Base-by-base conservation (phyloP, 768 basidiomycete species). In the Pholiota microspora region DNA sequence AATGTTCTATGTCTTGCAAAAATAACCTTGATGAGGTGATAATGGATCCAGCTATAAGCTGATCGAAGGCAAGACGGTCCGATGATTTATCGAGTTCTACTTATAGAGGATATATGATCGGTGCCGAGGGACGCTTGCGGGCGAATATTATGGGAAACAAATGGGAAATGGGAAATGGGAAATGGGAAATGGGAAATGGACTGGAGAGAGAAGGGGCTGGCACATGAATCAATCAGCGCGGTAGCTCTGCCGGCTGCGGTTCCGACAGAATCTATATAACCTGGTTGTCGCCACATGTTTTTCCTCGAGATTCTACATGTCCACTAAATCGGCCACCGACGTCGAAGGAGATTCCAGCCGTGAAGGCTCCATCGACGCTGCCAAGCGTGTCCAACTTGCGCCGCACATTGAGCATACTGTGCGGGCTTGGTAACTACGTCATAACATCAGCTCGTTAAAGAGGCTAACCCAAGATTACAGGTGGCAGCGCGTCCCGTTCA, bases 401-500 rank as follows among this genome's bases (percentile, higher is more conserved):
- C 18, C 34, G 23, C 23, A 36, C 28, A n/a, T 50, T 13, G 16
- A 38, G n/a, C 35, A 40, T n/a, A 50, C 49, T 16, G 34, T 27
- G 15, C 49, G 36, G 25, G 25, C 49, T 21, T 50, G 49, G 49
- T 50, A 7, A 24, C 23, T 28, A 50, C 49, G 49, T 50, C 54
- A 55, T 55, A 47, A 23, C 34, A 40, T n/a, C 16, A 15, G 34
- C 35, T 15, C n/a, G 10, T 18, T 21, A 40, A 4, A 42, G 10
- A n/a, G 13, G 35, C 27, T 15, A 7, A n/a, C 18, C n/a, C 36
- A 25, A 45, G 16, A 7, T 16, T 40, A 7, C 21, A 69, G 66
- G 62, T 67, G 62, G 58, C 50, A 53, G 24, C 69, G 71, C 4
- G 73, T 74, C 12, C 75, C 74, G 9, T 77, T 77, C 63, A 70